phyloP scores from a whole-genome alignment of 306 rosid genomes.

The Arachis stenosperma region DNA sequence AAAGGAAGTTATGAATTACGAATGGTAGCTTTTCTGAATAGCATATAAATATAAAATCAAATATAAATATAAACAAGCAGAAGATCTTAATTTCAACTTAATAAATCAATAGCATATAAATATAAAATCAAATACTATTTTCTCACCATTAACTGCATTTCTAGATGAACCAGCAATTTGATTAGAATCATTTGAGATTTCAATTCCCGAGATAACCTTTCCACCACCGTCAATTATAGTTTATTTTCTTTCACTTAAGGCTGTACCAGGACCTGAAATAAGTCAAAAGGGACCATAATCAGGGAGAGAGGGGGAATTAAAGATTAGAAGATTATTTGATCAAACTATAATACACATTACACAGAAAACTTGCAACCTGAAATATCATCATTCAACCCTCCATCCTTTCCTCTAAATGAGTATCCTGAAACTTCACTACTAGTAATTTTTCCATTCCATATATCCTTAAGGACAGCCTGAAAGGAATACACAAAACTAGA shows the following conservation, averaged over 20 bases:
- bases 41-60: background rate
- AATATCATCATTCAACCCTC: conserved; percentile 46
- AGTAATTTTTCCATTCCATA: conserved; percentile 59
- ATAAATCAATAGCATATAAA: background rate
- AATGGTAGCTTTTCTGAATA: conserved; percentile 5
- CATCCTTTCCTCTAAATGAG: conserved; percentile 46
- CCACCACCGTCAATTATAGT: conserved; percentile 34
- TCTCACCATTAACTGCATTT: conserved; percentile 53
- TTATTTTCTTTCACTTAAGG: conserved; percentile 45
- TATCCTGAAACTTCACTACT: conserved; percentile 55
- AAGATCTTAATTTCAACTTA: conserved; percentile 20
- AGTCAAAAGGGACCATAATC: conserved; percentile 10
- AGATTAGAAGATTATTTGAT: no score
- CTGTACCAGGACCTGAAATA: conserved; percentile 40
- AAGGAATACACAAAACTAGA: conserved; percentile 36
- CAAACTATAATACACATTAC: no score
- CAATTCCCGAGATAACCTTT: conserved; percentile 33
- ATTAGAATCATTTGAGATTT: conserved; percentile 39
- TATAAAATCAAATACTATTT: conserved; percentile 12
- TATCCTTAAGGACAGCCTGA: conserved; percentile 59
- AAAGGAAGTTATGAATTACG: background rate
- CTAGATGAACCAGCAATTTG: conserved; percentile 36
- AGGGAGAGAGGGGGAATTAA: background rate
- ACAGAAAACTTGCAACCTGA: conserved; percentile 41
- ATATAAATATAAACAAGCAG: no score